phyloP scores from a whole-genome alignment of 768 basidiomycete genomes.

The Boletus insuetus region DNA sequence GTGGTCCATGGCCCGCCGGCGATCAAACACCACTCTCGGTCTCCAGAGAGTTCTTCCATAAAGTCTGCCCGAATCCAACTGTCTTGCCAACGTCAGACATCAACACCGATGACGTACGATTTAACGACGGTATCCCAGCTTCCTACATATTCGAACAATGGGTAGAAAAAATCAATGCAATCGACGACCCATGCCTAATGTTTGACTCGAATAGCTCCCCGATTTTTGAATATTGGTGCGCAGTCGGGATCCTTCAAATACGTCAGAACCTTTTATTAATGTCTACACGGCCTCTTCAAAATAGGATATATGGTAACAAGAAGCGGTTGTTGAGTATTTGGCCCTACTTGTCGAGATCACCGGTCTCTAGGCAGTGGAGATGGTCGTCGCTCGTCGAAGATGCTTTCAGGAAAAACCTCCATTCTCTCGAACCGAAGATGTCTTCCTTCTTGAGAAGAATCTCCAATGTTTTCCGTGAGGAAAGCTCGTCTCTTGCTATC shows the following conservation, averaged over 20 bases:
- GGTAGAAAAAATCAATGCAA: constrained; percentile 33
- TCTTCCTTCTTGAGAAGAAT: background rate
- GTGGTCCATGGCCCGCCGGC: constrained; percentile 35
- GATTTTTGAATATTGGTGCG: constrained; percentile 40
- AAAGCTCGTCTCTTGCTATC: constrained; percentile 20
- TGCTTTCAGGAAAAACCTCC: constrained; percentile 32
- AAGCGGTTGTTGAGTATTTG: constrained; percentile 35
- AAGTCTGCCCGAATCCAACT: constrained; percentile 39
- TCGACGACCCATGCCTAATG: constrained; percentile 42
- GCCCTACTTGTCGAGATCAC: constrained; percentile 32
- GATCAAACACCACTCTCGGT: constrained; percentile 37
- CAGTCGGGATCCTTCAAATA: background rate
- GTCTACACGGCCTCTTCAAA: background rate
- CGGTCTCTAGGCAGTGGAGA: constrained; percentile 34
- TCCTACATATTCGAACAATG: constrained; percentile 36
- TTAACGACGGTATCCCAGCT: constrained; percentile 25
- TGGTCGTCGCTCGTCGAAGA: constrained; percentile 38
- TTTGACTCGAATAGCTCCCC: constrained; percentile 22
- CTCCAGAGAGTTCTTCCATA: constrained; percentile 35
- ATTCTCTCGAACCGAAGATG: constrained; percentile 17
- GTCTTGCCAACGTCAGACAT: constrained; percentile 30
- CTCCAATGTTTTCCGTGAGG: background rate
- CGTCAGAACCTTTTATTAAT: background rate
- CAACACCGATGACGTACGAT: constrained; percentile 29
- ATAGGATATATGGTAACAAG: constrained; percentile 35